Percentiles rank a stretch among this genome's conserved stretches.
These are phyloP conservation scores for Haplosporangium sp. DNA, from an alignment of 371 early-diverging fungal genomes.

Conservation along the genomic window DNA sequence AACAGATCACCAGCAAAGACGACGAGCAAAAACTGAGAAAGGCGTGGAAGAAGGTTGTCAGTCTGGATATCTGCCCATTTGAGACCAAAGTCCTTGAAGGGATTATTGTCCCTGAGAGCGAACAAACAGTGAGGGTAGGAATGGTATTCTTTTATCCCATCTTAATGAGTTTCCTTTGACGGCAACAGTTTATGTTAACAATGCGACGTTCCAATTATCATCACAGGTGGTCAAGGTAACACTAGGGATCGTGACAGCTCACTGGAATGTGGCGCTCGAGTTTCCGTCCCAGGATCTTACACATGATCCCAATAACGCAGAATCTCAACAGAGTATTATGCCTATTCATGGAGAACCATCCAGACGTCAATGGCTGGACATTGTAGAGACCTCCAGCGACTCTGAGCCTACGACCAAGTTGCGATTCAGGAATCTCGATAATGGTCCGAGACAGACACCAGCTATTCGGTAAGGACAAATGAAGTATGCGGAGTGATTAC, in stretches of 20 bases:
- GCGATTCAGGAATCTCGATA: conserved; percentile 35
- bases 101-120: conserved; percentile 63
- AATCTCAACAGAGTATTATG: conserved; percentile 9
- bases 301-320: conserved; percentile 16
- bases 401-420: conserved; percentile 3
- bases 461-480: conserved; percentile 61
- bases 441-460: conserved; percentile 11
- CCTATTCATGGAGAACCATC: conserved; percentile 19
- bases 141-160: background rate
- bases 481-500: background rate
- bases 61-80: conserved; percentile 64
- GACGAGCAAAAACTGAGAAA: background rate
- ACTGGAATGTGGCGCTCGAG: conserved; percentile 47
- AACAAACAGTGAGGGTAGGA: conserved; percentile 71
- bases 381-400: background rate
- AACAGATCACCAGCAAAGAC: background rate
- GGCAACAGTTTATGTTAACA: too few relatives aligned
- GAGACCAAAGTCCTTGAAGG: conserved; percentile 75
- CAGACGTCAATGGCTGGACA: conserved; percentile 35
- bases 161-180: background rate
- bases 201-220: background rate
- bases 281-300: conserved; percentile 15
- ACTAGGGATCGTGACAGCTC: conserved; percentile 32
- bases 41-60: conserved; percentile 52
- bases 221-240: conserved; percentile 37